Evolutionary conservation across 169 alveolate species (phyloP).

Genomic region (Cryptosporidium tyzzeri): DNA sequence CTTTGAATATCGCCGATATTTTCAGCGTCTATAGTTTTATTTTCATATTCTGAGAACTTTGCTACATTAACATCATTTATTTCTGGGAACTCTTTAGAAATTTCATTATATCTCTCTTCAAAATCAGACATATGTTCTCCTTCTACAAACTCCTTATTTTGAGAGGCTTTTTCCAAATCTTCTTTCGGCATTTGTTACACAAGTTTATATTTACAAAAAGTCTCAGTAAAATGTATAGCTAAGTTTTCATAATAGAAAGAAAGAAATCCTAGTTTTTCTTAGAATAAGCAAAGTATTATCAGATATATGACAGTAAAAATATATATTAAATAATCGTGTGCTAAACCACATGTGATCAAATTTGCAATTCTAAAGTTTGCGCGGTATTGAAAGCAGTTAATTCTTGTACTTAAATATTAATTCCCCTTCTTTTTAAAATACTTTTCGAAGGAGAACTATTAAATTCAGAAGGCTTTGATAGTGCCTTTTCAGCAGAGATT

Average conservation of each 20-base stretch:
- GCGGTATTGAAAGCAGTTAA: not conserved
- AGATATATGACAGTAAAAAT: not conserved
- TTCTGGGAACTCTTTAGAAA: not conserved
- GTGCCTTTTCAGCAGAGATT: slow-evolving; percentile 52
- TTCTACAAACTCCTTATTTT: not conserved
- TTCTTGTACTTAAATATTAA: not conserved
- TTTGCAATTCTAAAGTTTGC: not conserved
- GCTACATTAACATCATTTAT: not conserved
- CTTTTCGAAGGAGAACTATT: slow-evolving; percentile 50
- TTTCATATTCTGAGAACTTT: not conserved
- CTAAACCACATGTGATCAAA: not conserved
- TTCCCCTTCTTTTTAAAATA: slow-evolving; percentile 26
- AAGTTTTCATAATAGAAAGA: not conserved
- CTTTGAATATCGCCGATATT: not conserved
- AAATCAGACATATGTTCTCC: not conserved
- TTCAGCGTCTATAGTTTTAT: not conserved
- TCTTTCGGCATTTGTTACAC: not conserved
- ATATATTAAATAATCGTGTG: not conserved
- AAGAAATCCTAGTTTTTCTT: not conserved
- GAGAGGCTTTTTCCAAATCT: not conserved
- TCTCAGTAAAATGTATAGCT: too few species aligned
- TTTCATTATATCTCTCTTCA: not conserved
- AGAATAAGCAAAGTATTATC: not conserved
- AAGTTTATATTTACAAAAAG: not conserved
- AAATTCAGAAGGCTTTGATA: slow-evolving; percentile 51